Evolutionary conservation across 2,329 filamentous ascomycete species (phyloP).

Genomic region (Davidsoniella neocaledoniae): DNA sequence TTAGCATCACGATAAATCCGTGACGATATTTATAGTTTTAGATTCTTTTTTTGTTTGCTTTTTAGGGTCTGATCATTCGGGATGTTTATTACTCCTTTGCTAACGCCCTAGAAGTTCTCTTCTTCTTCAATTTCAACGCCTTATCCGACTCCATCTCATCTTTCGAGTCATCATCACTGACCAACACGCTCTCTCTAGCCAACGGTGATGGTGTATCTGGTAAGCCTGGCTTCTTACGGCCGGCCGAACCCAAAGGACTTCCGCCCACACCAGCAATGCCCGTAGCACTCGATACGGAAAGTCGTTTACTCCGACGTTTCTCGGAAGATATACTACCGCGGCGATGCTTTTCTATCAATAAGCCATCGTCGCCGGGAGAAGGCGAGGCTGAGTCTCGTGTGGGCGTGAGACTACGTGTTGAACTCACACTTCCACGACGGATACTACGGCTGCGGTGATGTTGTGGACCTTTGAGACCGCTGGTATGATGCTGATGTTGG

Average conservation of each 20-base stretch:
- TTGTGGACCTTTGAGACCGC: conserved; percentile 25
- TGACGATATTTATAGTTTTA: too few relatives aligned
- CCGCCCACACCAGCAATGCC: not conserved
- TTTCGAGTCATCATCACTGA: conserved; percentile 5
- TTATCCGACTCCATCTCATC: not conserved
- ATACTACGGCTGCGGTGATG: conserved; percentile 30
- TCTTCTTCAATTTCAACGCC: conserved; percentile 1
- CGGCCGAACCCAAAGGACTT: not conserved
- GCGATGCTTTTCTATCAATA: conserved; percentile 14
- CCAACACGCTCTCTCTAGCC: conserved; percentile 6
- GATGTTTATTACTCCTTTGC: not conserved
- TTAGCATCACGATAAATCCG: too few relatives aligned
- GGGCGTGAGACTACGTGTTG: conserved; percentile 33
- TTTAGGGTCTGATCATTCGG: too few relatives aligned
- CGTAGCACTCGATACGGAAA: conserved; percentile 5
- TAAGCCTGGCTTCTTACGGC: conserved; percentile 2
- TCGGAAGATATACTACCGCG: conserved; percentile 9
- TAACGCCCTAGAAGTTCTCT: not conserved
- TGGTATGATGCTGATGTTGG: conserved; percentile 15
- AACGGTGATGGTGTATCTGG: conserved; percentile 7
- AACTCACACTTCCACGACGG: conserved; percentile 34
- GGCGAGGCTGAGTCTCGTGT: conserved; percentile 22
- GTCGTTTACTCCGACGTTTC: conserved; percentile 8
- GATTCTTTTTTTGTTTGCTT: too few relatives aligned
- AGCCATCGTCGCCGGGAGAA: conserved; percentile 17